Evolutionary conservation across 2,329 filamentous ascomycete genomes (phyloP).

Genomic region (Paecilomyces formosus): DNA sequence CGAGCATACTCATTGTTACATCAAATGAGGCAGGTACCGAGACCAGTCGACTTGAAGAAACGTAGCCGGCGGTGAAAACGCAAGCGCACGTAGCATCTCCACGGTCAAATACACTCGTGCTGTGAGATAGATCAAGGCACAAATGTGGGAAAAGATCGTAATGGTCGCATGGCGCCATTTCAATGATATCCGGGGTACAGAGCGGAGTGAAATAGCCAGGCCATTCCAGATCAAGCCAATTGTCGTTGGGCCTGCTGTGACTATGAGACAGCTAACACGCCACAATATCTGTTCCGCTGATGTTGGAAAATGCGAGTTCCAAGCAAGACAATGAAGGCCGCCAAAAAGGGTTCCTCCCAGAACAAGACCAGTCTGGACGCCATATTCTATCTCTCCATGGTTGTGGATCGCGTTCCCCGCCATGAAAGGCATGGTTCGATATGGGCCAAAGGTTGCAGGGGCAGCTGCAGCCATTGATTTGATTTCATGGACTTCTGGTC

Average conservation of each 20-base stretch:
- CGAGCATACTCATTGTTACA: neutral
- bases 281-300: constrained; percentile 12
- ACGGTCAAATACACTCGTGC: neutral
- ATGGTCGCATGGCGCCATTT: neutral
- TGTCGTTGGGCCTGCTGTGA: neutral
- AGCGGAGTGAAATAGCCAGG: neutral
- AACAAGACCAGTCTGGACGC: neutral
- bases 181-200: neutral
- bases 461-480: neutral
- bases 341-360: constrained; percentile 9
- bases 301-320: constrained; percentile 19
- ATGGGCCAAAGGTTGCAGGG: neutral
- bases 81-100: neutral
- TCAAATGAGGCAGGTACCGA: neutral
- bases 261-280: constrained; percentile 6
- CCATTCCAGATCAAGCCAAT: neutral
- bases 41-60: neutral
- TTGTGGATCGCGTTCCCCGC: neutral
- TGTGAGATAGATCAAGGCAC: neutral
- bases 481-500: constrained; percentile 1
- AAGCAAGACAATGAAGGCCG: constrained; percentile 14
- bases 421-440: neutral
- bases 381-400: neutral
- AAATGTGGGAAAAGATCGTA: neutral
- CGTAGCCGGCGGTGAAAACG: neutral